These are phyloP conservation scores for Backusella liffmaniae DNA, from an alignment of 192 early-diverging fungal species.

Conservation along the genomic window DNA sequence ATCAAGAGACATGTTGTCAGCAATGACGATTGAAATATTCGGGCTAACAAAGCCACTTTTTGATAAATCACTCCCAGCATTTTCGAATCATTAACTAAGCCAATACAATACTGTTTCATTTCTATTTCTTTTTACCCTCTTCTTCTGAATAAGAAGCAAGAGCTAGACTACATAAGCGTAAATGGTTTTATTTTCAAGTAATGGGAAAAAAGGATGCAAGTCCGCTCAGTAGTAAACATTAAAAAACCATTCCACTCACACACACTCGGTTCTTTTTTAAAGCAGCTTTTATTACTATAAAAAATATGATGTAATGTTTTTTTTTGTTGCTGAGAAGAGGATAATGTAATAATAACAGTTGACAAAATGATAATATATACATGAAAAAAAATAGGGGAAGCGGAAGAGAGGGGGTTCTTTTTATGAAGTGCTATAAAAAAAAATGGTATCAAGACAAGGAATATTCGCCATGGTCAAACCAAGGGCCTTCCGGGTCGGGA, in stretches of 20 bases:
- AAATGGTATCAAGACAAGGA: background rate
- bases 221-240: background rate
- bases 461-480: slow-evolving; percentile 17
- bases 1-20: no score
- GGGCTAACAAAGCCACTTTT: no score
- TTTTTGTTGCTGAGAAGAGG: background rate
- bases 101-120: no score
- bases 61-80: no score
- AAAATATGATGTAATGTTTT: background rate
- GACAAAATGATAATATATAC: background rate
- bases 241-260: background rate
- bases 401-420: background rate
- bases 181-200: no score
- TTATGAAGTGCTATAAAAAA: background rate
- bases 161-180: no score
- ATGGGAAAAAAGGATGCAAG: background rate
- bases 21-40: no score
- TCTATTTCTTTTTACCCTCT: no score
- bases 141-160: no score
- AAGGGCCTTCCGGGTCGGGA: slow-evolving; percentile 14
- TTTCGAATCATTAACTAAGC: no score
- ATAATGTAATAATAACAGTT: background rate
- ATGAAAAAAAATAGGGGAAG: background rate
- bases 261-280: background rate
- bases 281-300: background rate